Evolutionary conservation across 257 asterid species (phyloP), one percentile per base, ranked within the genome.

Genomic region (Solanum corneliomulleri): DNA sequence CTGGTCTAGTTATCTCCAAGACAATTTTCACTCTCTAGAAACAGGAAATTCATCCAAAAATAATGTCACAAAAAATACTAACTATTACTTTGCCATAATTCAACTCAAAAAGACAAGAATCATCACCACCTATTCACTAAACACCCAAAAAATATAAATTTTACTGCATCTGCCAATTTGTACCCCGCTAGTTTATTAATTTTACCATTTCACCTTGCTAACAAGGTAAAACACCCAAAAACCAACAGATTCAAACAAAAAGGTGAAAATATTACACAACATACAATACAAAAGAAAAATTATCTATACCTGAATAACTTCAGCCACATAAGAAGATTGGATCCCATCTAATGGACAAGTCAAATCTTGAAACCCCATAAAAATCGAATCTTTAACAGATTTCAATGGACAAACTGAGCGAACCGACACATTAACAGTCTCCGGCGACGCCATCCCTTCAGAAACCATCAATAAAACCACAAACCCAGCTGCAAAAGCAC

Each of bases 291-390:
- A 25, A 25, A 8, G 15, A 35, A 6, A 56, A 16, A 37, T 21
- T 9, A 4, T 21, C 4, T 47, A 31, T 90, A 96, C 98, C 99
- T 94, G 96, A 92, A 93, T 92, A 41, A 93, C 96, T 86, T 92
- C 94, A 85, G 89, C 84, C 75, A 89, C 29, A 88, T 86, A 68
- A 42, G 90, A 90, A 82, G 92, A 86, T 20, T 85, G 90, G 89
- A 92, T 85, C 89, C 88, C 91, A 82, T 82, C 87, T 23, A 88
- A 71, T 86, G 91, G 89, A 49, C 96, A 96, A 44, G 89, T 89
- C 85, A 88, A 91, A 71, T 85, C 89, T 84, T 58, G 87, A 60
- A 92, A 42, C 89, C 92, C 93, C 80, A 92, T 2, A 47, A 81
- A 90, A 86, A 96, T 82, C 87, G 92, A 91, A 89, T 96, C 98